Evolutionary conservation across 371 early-diverging fungal species (phyloP).

Genomic region (Haplosporangium sp.): DNA sequence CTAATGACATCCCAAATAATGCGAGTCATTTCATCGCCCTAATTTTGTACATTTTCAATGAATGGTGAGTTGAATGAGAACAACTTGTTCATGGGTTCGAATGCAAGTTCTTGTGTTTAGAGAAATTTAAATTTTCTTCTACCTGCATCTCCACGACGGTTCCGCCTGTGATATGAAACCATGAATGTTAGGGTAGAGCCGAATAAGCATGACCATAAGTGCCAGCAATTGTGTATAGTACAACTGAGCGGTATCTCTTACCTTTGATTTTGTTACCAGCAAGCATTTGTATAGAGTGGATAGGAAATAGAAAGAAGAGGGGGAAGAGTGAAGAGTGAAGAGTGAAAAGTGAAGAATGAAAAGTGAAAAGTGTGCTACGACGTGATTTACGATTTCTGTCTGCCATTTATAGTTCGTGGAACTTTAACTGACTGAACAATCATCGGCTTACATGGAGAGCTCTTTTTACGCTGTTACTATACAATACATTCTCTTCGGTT

Average conservation of each 20-base stretch:
- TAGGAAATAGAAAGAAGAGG: neutral
- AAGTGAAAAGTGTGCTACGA: too few species aligned
- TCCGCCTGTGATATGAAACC: slow-evolving; percentile 26
- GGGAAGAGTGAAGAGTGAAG: neutral
- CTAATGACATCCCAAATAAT: slow-evolving; percentile 95
- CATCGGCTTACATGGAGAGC: neutral
- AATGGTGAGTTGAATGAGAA: neutral
- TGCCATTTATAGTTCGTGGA: too few species aligned
- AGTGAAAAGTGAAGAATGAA: too few species aligned
- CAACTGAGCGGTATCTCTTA: neutral
- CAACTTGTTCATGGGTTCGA: neutral
- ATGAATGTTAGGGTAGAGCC: neutral
- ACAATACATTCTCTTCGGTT: too few species aligned
- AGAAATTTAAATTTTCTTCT: neutral
- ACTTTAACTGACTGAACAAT: neutral
- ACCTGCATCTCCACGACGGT: slow-evolving; percentile 57
- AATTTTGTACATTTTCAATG: neutral
- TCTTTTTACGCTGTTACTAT: too few species aligned
- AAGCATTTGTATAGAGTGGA: slow-evolving; percentile 10
- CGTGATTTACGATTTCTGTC: too few species aligned
- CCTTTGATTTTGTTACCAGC: slow-evolving; percentile 29
- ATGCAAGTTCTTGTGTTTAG: neutral
- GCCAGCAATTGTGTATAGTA: neutral
- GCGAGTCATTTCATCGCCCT: slow-evolving; percentile 96
- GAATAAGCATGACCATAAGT: neutral